Conservation (phyloP, 1,284 basidiomycete species). For the Cerioporus squamosus region DNA sequence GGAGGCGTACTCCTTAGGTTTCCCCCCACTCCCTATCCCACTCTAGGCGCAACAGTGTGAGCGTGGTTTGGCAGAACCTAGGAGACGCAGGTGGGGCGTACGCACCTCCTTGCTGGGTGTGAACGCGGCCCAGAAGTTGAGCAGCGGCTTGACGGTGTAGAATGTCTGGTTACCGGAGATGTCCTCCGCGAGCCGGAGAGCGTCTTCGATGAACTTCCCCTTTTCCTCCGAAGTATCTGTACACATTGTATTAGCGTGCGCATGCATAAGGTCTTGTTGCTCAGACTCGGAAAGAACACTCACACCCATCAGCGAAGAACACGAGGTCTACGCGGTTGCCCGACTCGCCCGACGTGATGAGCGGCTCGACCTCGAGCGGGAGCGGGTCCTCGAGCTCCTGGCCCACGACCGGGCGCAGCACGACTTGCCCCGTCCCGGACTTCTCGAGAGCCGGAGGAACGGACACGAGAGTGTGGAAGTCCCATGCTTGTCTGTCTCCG, state of each 20-base stretch:
- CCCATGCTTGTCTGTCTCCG: constrained; percentile 17
- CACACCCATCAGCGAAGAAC: constrained; percentile 87
- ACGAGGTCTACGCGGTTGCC: constrained; percentile 75
- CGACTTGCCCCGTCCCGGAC: neutral
- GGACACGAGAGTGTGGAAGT: constrained; percentile 15
- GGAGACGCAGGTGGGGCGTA: constrained; percentile 2
- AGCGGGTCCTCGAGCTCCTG: constrained; percentile 35
- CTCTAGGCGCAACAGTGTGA: constrained; percentile 52
- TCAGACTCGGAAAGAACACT: constrained; percentile 39
- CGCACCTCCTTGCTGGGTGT: constrained; percentile 70
- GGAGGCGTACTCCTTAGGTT: constrained; percentile 60
- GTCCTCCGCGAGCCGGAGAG: constrained; percentile 66
- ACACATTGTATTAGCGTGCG: no score
- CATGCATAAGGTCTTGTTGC: neutral
- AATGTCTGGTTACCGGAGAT: constrained; percentile 79
- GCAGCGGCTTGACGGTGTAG: constrained; percentile 71
- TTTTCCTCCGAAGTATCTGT: constrained; percentile 67
- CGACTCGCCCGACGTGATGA: constrained; percentile 66
- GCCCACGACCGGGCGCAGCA: neutral
- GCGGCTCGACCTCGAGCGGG: constrained; percentile 57
- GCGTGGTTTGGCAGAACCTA: neutral
- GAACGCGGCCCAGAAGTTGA: constrained; percentile 87
- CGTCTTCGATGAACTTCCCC: constrained; percentile 73
- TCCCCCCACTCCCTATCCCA: constrained; percentile 74
- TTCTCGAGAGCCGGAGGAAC: neutral